Percentiles rank a stretch among this genome's conserved stretches.
Conservation (phyloP, 2,329 filamentous ascomycete genomes). For the Ophiostoma perfectum region DNA sequence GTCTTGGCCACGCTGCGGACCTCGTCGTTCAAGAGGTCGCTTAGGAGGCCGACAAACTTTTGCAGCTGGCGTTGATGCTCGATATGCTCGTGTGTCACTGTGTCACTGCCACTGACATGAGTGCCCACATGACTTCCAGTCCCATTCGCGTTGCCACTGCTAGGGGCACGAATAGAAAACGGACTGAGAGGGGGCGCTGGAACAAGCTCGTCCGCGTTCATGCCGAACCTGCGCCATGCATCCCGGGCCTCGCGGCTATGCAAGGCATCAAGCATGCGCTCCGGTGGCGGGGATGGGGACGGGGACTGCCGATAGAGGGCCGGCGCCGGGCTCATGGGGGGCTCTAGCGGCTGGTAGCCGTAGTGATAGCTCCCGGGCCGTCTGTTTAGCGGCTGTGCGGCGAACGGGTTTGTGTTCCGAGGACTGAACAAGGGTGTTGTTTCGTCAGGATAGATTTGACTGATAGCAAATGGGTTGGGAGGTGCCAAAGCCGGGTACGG, state of each 20-base stretch:
- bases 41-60: background rate
- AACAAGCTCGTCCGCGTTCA: background rate
- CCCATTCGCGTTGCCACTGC: background rate
- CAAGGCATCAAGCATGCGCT: background rate
- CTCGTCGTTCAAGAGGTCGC: background rate
- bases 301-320: background rate
- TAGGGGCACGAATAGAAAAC: background rate
- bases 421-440: background rate
- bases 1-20: constrained; percentile 6
- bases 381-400: background rate
- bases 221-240: background rate
- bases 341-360: background rate
- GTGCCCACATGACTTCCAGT: background rate
- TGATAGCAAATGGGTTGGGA: background rate
- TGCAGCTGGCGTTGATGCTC: background rate
- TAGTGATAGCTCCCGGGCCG: background rate
- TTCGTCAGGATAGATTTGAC: background rate
- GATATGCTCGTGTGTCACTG: background rate
- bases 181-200: background rate
- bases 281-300: background rate
- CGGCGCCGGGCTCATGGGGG: background rate
- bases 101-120: background rate
- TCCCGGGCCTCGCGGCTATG: background rate
- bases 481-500: background rate
- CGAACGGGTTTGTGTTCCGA: background rate